A percentile compares a stretch with the other conserved stretches of the same genome.
phyloP scores from a whole-genome alignment of 2,329 filamentous ascomycete species.

The Keithomyces neogunnii region DNA sequence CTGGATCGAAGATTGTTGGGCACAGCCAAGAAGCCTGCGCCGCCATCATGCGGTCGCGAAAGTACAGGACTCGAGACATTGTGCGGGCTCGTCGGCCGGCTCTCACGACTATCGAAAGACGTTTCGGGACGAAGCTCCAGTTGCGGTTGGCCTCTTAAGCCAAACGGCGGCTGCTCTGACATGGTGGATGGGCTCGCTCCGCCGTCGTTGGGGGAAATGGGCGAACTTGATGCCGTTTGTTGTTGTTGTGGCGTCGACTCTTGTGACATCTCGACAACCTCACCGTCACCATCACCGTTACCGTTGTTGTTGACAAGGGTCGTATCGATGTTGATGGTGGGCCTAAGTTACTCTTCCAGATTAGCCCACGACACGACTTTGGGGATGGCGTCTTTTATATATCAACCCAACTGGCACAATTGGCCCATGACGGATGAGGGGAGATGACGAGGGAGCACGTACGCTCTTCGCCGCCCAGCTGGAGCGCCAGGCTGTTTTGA shows the following conservation, averaged over 20 bases:
- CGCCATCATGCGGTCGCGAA: constrained; percentile 35
- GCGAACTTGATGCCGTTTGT: constrained; percentile 17
- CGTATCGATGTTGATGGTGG: constrained; percentile 48
- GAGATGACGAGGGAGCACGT: constrained; percentile 14
- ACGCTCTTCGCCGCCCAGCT: constrained; percentile 28
- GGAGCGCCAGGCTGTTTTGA: constrained; percentile 11
- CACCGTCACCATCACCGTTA: constrained; percentile 14
- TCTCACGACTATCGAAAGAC: constrained; percentile 59
- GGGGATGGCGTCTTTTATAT: not conserved
- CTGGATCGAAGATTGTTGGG: constrained; percentile 50
- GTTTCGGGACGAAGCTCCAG: constrained; percentile 43
- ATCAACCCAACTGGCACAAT: not conserved
- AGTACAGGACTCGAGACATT: constrained; percentile 57
- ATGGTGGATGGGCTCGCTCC: constrained; percentile 30
- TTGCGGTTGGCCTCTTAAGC: constrained; percentile 16
- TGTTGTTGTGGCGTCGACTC: constrained; percentile 7
- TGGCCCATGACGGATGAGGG: not conserved
- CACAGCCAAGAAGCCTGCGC: constrained; percentile 54
- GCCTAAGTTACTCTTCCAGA: constrained; percentile 22
- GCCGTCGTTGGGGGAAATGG: constrained; percentile 29
- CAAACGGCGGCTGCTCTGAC: constrained; percentile 20
- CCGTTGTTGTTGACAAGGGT: constrained; percentile 27
- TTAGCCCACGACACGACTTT: not conserved
- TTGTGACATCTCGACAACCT: constrained; percentile 20
- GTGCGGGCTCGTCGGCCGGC: constrained; percentile 61